phyloP scores from a whole-genome alignment of 345 rosid species.

The Rhizophora mangle region DNA sequence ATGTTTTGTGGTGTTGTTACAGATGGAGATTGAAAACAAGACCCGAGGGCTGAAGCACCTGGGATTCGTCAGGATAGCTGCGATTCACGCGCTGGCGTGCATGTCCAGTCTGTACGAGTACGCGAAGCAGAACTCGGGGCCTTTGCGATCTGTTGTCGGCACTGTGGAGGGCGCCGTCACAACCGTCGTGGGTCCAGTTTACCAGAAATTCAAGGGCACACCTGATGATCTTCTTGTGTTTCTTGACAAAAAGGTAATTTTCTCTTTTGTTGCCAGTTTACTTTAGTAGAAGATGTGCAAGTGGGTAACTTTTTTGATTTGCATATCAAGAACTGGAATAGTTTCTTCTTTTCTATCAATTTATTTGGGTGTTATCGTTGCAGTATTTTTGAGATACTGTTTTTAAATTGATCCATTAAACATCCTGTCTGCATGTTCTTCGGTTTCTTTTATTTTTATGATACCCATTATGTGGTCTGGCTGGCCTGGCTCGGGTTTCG shows the following conservation, averaged over 20 bases:
- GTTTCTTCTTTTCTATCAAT: too few relatives aligned
- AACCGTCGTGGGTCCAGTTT: conserved; percentile 64
- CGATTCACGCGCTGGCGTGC: conserved; percentile 47
- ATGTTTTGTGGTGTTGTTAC: not conserved
- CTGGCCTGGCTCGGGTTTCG: too few relatives aligned
- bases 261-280: too few relatives aligned
- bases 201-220: conserved; percentile 49
- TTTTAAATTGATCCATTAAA: too few relatives aligned
- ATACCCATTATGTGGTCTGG: too few relatives aligned
- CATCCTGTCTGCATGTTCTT: too few relatives aligned
- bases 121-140: conserved; percentile 80
- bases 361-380: too few relatives aligned
- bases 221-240: conserved; percentile 67
- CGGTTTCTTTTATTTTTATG: too few relatives aligned
- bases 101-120: conserved; percentile 57
- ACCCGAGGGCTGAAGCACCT: conserved; percentile 57
- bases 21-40: conserved; percentile 46
- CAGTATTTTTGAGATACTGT: too few relatives aligned
- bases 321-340: too few relatives aligned
- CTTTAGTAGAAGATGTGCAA: too few relatives aligned
- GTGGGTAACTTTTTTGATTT: too few relatives aligned
- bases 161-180: conserved; percentile 68
- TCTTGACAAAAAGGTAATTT: conserved; percentile 67
- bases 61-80: conserved; percentile 57
- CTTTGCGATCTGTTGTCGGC: conserved; percentile 60